Evolutionary conservation across 2,329 filamentous ascomycete species (phyloP).

Genomic region (Colletotrichum caudatum): DNA sequence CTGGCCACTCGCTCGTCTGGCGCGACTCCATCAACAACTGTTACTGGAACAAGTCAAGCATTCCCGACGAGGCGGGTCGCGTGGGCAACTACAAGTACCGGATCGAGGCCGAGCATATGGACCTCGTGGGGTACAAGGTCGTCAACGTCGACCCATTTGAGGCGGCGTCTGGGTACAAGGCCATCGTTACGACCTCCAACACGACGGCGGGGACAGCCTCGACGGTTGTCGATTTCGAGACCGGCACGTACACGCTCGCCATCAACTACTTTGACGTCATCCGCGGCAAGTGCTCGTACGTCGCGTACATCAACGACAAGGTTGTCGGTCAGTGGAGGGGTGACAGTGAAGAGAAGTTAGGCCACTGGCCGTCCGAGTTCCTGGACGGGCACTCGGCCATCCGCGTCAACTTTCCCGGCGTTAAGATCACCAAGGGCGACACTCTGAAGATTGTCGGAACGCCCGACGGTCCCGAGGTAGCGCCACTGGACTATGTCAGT

Average conservation of each 20-base stretch:
- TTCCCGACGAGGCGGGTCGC: conserved; percentile 66
- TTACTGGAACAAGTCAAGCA: conserved; percentile 71
- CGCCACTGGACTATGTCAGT: conserved; percentile 75
- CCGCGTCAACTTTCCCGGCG: conserved; percentile 67
- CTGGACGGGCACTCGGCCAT: conserved; percentile 75
- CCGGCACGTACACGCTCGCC: conserved; percentile 71
- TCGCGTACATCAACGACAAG: conserved; percentile 64
- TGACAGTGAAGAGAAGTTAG: conserved; percentile 69
- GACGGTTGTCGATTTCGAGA: conserved; percentile 59
- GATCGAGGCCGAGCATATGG: conserved; percentile 77
- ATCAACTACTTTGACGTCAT: conserved; percentile 76
- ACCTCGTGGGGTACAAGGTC: conserved; percentile 66
- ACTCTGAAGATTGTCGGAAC: conserved; percentile 66
- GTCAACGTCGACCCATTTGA: conserved; percentile 67
- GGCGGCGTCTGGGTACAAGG: conserved; percentile 66
- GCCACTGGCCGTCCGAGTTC: conserved; percentile 68
- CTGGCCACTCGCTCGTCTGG: conserved; percentile 78
- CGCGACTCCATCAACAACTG: conserved; percentile 75
- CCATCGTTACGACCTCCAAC: conserved; percentile 68
- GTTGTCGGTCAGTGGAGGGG: conserved; percentile 70
- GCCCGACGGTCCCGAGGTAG: conserved; percentile 71
- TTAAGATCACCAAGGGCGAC: conserved; percentile 64
- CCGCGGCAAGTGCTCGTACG: conserved; percentile 68
- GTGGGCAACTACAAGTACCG: conserved; percentile 73
- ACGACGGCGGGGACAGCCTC: conserved; percentile 61